Conservation (phyloP, 768 basidiomycete species). For the Crucibulum laeve region DNA sequence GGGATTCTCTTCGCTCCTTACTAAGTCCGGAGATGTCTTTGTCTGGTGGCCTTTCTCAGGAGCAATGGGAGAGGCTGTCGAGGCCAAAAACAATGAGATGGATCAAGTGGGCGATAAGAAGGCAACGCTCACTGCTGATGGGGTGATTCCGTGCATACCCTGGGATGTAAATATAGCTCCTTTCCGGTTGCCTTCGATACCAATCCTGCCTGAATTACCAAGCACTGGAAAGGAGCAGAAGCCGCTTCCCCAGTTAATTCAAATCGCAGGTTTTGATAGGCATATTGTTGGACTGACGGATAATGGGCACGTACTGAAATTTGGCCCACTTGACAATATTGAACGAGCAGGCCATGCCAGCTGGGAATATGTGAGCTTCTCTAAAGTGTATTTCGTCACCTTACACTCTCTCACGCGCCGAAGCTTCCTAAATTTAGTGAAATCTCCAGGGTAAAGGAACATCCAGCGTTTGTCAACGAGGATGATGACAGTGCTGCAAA, state of each 20-base stretch:
- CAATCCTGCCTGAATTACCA: constrained; percentile 49
- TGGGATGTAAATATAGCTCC: constrained; percentile 60
- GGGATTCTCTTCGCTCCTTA: constrained; percentile 72
- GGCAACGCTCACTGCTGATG: constrained; percentile 28
- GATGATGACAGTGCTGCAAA: constrained; percentile 15
- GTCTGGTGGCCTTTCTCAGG: constrained; percentile 70
- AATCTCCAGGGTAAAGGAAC: constrained; percentile 39
- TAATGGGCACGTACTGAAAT: constrained; percentile 71
- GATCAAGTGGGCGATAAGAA: constrained; percentile 34
- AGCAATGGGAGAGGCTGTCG: constrained; percentile 30
- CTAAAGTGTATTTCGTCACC: background rate
- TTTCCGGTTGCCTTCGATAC: constrained; percentile 53
- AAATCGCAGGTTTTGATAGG: constrained; percentile 76
- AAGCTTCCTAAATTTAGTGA: constrained; percentile 79
- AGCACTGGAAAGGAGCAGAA: constrained; percentile 20
- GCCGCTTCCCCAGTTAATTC: constrained; percentile 49
- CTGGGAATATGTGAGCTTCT: constrained; percentile 71
- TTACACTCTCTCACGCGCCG: background rate
- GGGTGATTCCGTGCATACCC: constrained; percentile 52
- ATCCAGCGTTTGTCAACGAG: constrained; percentile 36
- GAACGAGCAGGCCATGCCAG: constrained; percentile 27
- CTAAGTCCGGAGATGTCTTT: constrained; percentile 64
- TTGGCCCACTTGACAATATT: constrained; percentile 42
- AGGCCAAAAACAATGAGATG: constrained; percentile 37
- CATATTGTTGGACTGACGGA: constrained; percentile 79